Evolutionary conservation across 805 yeast genomes (phyloP), one percentile per base, ranked within the genome.

Genomic region (Wickerhamiella occidentalis): DNA sequence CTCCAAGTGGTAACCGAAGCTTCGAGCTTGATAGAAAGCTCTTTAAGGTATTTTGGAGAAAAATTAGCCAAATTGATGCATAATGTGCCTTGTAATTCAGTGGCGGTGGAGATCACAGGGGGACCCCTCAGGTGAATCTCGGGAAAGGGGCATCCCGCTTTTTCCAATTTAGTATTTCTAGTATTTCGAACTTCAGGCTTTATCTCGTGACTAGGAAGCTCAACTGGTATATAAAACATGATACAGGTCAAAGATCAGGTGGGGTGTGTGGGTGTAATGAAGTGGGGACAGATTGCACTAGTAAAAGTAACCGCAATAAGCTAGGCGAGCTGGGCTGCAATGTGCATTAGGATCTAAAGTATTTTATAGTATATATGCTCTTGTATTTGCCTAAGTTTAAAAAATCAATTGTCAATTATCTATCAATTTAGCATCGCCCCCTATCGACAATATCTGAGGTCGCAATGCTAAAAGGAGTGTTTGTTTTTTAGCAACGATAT

Each of bases 121-220:
- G 47, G 47, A 11, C 47, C 47, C 3, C 35, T 18, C 2, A 45
- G 41, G 22, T 33, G 28, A 21, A 45, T 35, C 35, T 35, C 38
- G 6, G 47, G 47, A 15, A n/a, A 18, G 19, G 47, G 47, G 29
- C 29, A 43, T n/a, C 28, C 28, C 2, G 25, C 17, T 26, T 28
- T 38, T 3, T 38, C 42, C 26, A 19, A n/a, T 36, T 19, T 36
- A 4, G 40, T 12, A 19, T 18, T 36, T 15, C 11, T 8, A 4
- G 4, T 33, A n/a, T 9, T 11, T 5, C 6, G 5, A 33, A 15
- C 11, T 33, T 33, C 11, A 19, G 38, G 19, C 5, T 29, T 29
- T 6, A 7, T 29, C 13, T 29, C 33, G 5, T 6, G 11, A 29
- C 13, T 19, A 33, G 38, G 19, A 4, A 33, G 19, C 6, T 33